A percentile compares a stretch with the other conserved stretches of the same genome.
These are phyloP conservation scores for Gastrolobium villosum DNA, from an alignment of 306 rosid species.

Conservation along the genomic window DNA sequence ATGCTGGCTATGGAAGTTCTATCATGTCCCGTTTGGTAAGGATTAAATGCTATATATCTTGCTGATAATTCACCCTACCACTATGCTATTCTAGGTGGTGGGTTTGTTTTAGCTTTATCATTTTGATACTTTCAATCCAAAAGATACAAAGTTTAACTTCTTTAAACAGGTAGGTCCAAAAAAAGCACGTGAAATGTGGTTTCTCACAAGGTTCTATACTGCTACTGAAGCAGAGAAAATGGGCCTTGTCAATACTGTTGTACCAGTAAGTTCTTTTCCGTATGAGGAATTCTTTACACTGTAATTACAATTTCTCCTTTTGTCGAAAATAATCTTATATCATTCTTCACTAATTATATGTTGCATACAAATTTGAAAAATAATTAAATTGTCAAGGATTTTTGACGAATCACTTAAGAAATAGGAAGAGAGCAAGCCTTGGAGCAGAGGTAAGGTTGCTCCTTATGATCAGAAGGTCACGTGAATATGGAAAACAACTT, in stretches of 20 bases:
- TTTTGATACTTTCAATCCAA: conserved; percentile 17
- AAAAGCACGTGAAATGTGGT: conserved; percentile 95
- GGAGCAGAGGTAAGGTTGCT: too few species aligned
- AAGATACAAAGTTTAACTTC: background rate
- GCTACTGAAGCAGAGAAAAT: conserved; percentile 94
- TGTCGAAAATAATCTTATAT: conserved; percentile 1
- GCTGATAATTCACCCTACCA: background rate
- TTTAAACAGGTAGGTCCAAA: conserved; percentile 79
- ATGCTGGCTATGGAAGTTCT: conserved; percentile 98
- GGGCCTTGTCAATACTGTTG: conserved; percentile 93
- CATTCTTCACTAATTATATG: background rate
- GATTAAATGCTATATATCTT: conserved; percentile 19
- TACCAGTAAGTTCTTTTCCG: conserved; percentile 65
- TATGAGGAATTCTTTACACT: background rate
- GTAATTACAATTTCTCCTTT: background rate
- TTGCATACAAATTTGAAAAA: background rate
- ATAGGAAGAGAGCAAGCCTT: background rate
- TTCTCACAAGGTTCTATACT: conserved; percentile 82
- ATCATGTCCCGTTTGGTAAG: conserved; percentile 93
- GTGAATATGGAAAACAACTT: too few species aligned
- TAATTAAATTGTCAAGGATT: conserved; percentile 2
- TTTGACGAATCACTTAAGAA: background rate
- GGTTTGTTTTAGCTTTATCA: conserved; percentile 2
- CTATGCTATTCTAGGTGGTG: conserved; percentile 7
- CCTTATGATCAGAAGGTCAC: too few species aligned